Evolutionary conservation across 768 basidiomycete genomes (phyloP).

Genomic region (Termitomyces sp.): DNA sequence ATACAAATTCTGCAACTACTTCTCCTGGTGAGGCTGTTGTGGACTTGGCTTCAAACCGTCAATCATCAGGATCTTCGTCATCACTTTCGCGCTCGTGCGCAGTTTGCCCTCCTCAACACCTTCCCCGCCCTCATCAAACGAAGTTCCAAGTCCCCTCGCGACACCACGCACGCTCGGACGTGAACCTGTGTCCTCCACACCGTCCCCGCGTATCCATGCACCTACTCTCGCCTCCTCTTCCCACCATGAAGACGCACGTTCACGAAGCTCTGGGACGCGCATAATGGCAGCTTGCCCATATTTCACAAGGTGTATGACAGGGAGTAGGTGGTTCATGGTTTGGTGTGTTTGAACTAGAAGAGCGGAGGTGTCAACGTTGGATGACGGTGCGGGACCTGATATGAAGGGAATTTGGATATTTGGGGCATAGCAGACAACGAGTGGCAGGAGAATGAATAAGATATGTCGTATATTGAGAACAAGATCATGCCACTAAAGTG

Average conservation of each 20-base stretch:
- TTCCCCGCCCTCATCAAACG: slow-evolving; percentile 30
- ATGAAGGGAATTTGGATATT: slow-evolving; percentile 30
- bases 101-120: slow-evolving; percentile 28
- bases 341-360: slow-evolving; percentile 25
- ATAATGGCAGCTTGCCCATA: slow-evolving; percentile 55
- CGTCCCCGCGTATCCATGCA: slow-evolving; percentile 43
- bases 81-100: slow-evolving; percentile 29
- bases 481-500: slow-evolving; percentile 61
- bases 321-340: slow-evolving; percentile 36
- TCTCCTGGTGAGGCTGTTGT: slow-evolving; percentile 15
- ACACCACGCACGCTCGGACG: slow-evolving; percentile 35
- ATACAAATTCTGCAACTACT: not conserved
- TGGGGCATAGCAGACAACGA: slow-evolving; percentile 43
- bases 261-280: slow-evolving; percentile 47
- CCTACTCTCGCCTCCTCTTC: slow-evolving; percentile 51
- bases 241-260: slow-evolving; percentile 56
- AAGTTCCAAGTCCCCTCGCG: slow-evolving; percentile 42
- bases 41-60: slow-evolving; percentile 29
- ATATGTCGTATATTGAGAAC: slow-evolving; percentile 51
- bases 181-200: slow-evolving; percentile 17
- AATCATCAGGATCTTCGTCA: slow-evolving; percentile 27
- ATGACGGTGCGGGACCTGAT: slow-evolving; percentile 22
- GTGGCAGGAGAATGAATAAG: slow-evolving; percentile 57
- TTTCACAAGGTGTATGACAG: slow-evolving; percentile 52
- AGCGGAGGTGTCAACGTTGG: slow-evolving; percentile 19